Evolutionary conservation across 441 rosid genomes (phyloP), one percentile per base, ranked within the genome.

Genomic region (Capsella rubella): DNA sequence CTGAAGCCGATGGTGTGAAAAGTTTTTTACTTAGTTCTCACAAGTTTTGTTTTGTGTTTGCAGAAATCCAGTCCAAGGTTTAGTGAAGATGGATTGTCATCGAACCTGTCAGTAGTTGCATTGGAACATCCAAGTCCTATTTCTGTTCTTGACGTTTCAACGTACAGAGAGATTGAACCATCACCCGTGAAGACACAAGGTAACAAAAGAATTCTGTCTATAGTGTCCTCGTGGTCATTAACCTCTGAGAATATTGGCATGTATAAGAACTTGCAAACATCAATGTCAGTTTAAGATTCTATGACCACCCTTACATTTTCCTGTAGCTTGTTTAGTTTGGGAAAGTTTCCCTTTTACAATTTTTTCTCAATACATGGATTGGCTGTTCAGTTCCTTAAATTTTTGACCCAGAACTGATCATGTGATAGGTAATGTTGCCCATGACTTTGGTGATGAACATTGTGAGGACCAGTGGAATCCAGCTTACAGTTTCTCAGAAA

Each of bases 81-180:
- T 57, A 82, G 77, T 69, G 88, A 89, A 70, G 91, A 84, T 60
- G 84, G 81, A 68, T 68, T 80, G 4, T 73, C 64, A 53, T 72
- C 84, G 6, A 91, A 89, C 65, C 82, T 85, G 70, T 81, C 84
- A 53, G 57, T 77, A 14, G 81, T 71, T 79, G 77, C 82, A 10
- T 68, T 82, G 47, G 97, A 92, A 80, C 90, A 90, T 76, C 97
- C 85, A 29, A 95, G 96, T 82, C 99, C 99, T 1, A 84, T 92
- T 53, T 92, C 98, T 42, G 99, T 95, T 67, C 95, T 95, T 52
- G 93, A 89, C 69, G 59, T 78, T 49, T 85, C 85, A 25, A 67
- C 79, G n/a, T 88, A 87, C 78, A 72, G 75, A 76, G 96, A 88
- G 73, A 91, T 83, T 71, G 80, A 78, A 25, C 65, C 85, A 58